These are phyloP conservation scores for Aspergillus nidulans DNA, from an alignment of 495 filamentous ascomycete species.

Conservation along the genomic window DNA sequence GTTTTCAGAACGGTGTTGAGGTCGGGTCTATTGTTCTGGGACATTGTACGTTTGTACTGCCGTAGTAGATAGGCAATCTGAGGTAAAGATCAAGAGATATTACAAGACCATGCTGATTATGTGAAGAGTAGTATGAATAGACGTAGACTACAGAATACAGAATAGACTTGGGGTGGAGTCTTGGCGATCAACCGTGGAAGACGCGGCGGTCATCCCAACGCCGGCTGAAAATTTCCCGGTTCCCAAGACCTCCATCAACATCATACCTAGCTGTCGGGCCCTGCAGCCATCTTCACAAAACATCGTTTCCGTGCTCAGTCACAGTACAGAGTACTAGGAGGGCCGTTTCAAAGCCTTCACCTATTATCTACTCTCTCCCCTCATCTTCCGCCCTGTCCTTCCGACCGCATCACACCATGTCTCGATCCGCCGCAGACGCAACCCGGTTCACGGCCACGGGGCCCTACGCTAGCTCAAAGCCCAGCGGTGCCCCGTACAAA, in stretches of 20 bases:
- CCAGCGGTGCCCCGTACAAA: conserved; percentile 37
- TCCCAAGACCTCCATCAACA: conserved; percentile 11
- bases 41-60: conserved; percentile 27
- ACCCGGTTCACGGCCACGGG: conserved; percentile 93
- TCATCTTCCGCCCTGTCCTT: conserved; percentile 9
- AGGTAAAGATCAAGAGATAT: background rate
- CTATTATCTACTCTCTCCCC: conserved; percentile 3
- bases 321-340: background rate
- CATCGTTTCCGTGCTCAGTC: background rate
- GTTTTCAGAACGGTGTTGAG: conserved; percentile 52
- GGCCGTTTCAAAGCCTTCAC: conserved; percentile 10
- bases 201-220: conserved; percentile 3
- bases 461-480: conserved; percentile 76
- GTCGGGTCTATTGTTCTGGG: conserved; percentile 40
- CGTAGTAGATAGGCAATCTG: background rate
- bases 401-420: conserved; percentile 44
- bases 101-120: background rate
- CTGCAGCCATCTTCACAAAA: background rate
- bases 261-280: conserved; percentile 3
- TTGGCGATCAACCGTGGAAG: conserved; percentile 5
- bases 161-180: background rate
- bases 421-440: conserved; percentile 86
- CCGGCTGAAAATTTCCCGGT: conserved; percentile 40
- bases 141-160: background rate
- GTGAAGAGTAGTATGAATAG: background rate